A percentile compares a stretch with the other conserved stretches of the same genome.
Evolutionary conservation across 2,329 filamentous ascomycete species (phyloP).

Genomic region (Alternaria ethzedia): DNA sequence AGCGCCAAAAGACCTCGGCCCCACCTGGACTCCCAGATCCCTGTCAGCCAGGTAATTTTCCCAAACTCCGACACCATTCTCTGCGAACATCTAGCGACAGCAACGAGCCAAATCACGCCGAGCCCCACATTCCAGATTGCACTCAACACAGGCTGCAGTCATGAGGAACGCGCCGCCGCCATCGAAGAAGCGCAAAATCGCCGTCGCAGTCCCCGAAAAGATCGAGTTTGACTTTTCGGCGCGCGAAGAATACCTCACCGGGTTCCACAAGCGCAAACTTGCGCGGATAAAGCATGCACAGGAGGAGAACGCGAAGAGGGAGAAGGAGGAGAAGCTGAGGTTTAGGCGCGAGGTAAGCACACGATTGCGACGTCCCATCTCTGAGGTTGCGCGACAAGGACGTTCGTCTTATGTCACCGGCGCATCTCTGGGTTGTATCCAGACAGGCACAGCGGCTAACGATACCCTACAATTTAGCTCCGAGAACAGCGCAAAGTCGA

Average conservation of each 20-base stretch:
- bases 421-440: background rate
- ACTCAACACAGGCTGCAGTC: background rate
- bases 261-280: constrained; percentile 95
- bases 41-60: constrained; percentile 31
- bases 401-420: background rate
- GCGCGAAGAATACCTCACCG: constrained; percentile 86
- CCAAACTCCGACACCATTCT: constrained; percentile 13
- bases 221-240: constrained; percentile 83
- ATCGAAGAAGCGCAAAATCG: constrained; percentile 43
- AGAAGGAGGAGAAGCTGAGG: constrained; percentile 75
- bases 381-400: background rate
- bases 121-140: background rate
- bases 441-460: background rate
- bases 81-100: background rate
- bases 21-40: constrained; percentile 19
- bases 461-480: constrained; percentile 61
- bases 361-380: background rate
- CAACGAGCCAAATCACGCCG: constrained; percentile 1
- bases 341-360: constrained; percentile 74
- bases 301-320: constrained; percentile 77
- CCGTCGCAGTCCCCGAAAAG: constrained; percentile 68
- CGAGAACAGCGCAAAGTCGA: constrained; percentile 82
- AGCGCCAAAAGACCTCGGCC: constrained; percentile 10
- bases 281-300: constrained; percentile 85
- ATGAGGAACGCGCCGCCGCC: constrained; percentile 30